phyloP scores from a whole-genome alignment of 2,329 filamentous ascomycete species.

The Fusarium veterinarium region DNA sequence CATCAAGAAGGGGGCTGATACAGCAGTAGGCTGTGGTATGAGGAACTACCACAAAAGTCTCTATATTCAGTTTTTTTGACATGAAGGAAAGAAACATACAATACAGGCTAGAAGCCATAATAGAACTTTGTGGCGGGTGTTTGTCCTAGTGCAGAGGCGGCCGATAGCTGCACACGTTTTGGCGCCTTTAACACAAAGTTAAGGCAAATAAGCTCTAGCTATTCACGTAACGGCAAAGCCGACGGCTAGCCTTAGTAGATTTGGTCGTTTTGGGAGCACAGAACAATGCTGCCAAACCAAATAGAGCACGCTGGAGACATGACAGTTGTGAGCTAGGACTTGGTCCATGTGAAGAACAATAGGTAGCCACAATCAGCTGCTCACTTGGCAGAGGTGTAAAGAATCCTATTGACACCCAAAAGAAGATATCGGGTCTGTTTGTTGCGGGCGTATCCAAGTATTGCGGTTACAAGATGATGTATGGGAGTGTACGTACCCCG shows the following conservation, averaged over 20 bases:
- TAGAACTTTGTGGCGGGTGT: constrained; percentile 1
- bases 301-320: neutral
- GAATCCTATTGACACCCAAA: constrained; percentile 27
- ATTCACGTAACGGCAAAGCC: constrained; percentile 19
- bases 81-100: neutral
- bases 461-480: constrained; percentile 7
- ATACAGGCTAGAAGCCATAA: neutral
- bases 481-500: neutral
- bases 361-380: constrained; percentile 21
- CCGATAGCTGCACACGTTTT: constrained; percentile 6
- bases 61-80: neutral
- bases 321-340: constrained; percentile 1
- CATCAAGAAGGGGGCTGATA: neutral
- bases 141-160: neutral
- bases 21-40: neutral
- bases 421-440: neutral
- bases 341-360: constrained; percentile 23
- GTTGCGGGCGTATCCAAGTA: constrained; percentile 17
- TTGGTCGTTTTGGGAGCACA: constrained; percentile 5
- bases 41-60: neutral
- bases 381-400: neutral
- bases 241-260: neutral
- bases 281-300: constrained; percentile 6
- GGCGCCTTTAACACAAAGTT: neutral
- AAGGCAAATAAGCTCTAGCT: constrained; percentile 13